These are phyloP conservation scores for Solanum pimpinellifolium DNA, from an alignment of 257 asterid genomes.

Conservation along the genomic window DNA sequence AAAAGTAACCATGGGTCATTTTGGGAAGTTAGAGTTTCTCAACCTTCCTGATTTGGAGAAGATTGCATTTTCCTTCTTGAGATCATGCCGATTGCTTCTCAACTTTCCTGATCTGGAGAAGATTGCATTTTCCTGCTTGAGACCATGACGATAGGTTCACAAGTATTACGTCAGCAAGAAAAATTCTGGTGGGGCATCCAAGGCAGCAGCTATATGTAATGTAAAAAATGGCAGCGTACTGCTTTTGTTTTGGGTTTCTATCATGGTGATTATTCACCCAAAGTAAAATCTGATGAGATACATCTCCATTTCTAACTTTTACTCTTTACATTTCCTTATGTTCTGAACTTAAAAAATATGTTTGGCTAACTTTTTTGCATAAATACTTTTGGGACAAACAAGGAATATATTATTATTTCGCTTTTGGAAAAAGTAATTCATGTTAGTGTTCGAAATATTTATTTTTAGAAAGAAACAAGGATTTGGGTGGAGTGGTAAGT, in stretches of 20 bases:
- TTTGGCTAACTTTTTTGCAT: not conserved
- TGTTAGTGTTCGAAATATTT: not conserved
- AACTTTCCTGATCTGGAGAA: not conserved
- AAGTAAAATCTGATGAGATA: not conserved
- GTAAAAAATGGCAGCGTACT: not conserved
- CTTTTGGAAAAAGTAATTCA: not conserved
- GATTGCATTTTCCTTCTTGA: not conserved
- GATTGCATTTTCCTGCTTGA: not conserved
- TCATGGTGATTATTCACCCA: not conserved
- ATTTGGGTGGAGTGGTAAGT: not conserved
- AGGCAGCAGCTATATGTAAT: not conserved
- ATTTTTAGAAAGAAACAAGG: not conserved
- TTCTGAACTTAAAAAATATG: not conserved
- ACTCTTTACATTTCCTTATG: not conserved
- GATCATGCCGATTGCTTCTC: not conserved
- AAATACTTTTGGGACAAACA: not conserved
- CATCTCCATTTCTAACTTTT: not conserved
- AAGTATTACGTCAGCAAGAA: not conserved
- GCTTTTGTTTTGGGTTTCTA: not conserved
- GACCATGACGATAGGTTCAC: not conserved
- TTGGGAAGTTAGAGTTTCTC: not conserved
- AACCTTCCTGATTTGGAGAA: not conserved
- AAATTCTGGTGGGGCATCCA: not conserved
- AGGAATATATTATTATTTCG: not conserved
- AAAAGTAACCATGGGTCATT: not conserved